Evolutionary conservation across 2,329 filamentous ascomycete genomes (phyloP).

Genomic region (Aureobasidium sp.): DNA sequence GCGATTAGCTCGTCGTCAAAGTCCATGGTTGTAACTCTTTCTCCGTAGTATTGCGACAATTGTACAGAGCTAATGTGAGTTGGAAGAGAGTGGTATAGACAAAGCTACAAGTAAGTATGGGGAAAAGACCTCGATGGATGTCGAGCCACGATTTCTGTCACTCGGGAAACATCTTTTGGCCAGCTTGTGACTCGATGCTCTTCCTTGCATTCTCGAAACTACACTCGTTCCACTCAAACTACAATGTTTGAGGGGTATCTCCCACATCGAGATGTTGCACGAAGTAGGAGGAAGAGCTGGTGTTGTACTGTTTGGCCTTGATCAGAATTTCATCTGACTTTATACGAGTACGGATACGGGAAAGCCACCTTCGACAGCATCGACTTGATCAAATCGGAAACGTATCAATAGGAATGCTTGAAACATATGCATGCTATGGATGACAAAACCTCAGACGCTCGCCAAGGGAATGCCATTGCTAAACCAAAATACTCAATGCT

Average conservation of each 20-base stretch:
- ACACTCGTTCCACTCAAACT: too few species aligned
- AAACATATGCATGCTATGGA: background rate
- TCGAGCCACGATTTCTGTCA: background rate
- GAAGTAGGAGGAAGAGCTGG: too few species aligned
- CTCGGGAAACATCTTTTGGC: slow-evolving; percentile 21
- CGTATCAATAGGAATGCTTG: background rate
- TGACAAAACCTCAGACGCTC: background rate
- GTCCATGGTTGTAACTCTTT: background rate
- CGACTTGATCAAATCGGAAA: background rate
- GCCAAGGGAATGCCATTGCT: slow-evolving; percentile 1
- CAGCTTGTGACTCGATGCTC: background rate
- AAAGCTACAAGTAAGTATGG: too few species aligned
- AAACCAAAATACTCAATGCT: background rate
- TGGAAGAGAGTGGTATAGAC: background rate
- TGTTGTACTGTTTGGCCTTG: too few species aligned
- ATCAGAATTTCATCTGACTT: too few species aligned
- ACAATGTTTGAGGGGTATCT: too few species aligned
- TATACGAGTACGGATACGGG: background rate
- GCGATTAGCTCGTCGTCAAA: slow-evolving; percentile 13
- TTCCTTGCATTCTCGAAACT: too few species aligned
- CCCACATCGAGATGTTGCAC: too few species aligned
- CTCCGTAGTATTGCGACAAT: too few species aligned
- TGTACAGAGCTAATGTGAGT: too few species aligned
- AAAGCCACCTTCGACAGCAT: background rate
- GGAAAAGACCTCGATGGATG: background rate